phyloP scores from a whole-genome alignment of 495 filamentous ascomycete genomes.

The Penicillium desertorum region DNA sequence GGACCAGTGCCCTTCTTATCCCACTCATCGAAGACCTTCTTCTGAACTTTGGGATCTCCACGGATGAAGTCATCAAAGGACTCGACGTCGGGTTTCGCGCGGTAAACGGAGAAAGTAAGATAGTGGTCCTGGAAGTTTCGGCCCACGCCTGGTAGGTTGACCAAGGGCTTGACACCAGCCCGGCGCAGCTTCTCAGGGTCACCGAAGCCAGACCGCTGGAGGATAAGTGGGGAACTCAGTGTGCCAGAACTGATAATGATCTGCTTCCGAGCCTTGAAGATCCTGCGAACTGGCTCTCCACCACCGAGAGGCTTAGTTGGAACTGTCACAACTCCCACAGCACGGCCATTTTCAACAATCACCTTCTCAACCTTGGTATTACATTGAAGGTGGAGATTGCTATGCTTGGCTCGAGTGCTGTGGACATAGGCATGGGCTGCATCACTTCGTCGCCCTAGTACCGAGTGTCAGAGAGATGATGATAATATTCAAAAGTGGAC shows the following conservation, averaged over 20 bases:
- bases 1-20: slow-evolving; percentile 76
- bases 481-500: not conserved
- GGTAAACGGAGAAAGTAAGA: slow-evolving; percentile 71
- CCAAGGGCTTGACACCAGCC: slow-evolving; percentile 67
- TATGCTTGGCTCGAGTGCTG: slow-evolving; percentile 62
- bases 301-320: slow-evolving; percentile 55
- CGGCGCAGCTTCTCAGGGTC: slow-evolving; percentile 72
- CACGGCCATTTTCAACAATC: slow-evolving; percentile 68
- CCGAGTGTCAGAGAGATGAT: slow-evolving; percentile 6
- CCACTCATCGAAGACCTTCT: slow-evolving; percentile 72
- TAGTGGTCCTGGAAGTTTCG: slow-evolving; percentile 87
- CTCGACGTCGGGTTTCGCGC: slow-evolving; percentile 75
- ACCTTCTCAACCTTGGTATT: slow-evolving; percentile 84
- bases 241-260: slow-evolving; percentile 78
- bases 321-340: slow-evolving; percentile 60
- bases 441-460: slow-evolving; percentile 53
- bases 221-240: slow-evolving; percentile 73
- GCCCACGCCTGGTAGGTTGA: slow-evolving; percentile 79
- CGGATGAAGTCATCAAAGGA: slow-evolving; percentile 80
- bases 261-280: slow-evolving; percentile 72
- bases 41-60: slow-evolving; percentile 68
- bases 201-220: slow-evolving; percentile 70
- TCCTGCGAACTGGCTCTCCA: slow-evolving; percentile 47
- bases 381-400: slow-evolving; percentile 71
- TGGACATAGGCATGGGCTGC: slow-evolving; percentile 76